phyloP scores from a whole-genome alignment of 139 green algal species.

The Monoraphidium neglectum region DNA sequence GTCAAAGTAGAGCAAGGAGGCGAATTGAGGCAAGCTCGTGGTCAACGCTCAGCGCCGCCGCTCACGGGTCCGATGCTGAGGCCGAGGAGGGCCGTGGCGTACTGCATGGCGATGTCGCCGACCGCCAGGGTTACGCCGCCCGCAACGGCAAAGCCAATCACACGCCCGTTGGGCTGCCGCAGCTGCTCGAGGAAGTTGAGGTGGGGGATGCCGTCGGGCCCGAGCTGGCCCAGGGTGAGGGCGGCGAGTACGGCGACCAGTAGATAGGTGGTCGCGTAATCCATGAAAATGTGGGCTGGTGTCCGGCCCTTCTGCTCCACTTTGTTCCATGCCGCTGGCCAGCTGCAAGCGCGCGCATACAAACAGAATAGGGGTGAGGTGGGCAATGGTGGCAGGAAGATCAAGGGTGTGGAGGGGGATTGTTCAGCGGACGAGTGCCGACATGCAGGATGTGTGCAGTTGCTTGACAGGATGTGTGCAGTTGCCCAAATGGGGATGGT shows the following conservation, averaged over 20 bases:
- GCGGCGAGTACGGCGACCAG: constrained; percentile 23
- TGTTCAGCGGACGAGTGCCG: constrained; percentile 4
- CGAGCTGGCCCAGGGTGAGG: constrained; percentile 46
- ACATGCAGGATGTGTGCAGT: too few relatives aligned
- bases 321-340: neutral
- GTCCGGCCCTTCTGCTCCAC: constrained; percentile 30
- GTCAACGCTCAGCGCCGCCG: too few relatives aligned
- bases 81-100: constrained; percentile 21
- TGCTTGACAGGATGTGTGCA: too few relatives aligned
- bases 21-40: too few relatives aligned
- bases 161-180: constrained; percentile 32
- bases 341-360: neutral
- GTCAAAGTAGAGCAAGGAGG: too few relatives aligned
- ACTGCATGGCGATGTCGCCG: constrained; percentile 22
- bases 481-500: too few relatives aligned
- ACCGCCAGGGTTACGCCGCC: constrained; percentile 38
- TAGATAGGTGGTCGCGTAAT: constrained; percentile 44
- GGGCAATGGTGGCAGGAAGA: neutral
- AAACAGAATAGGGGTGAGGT: neutral
- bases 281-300: constrained; percentile 42
- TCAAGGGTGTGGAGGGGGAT: neutral
- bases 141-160: constrained; percentile 34
- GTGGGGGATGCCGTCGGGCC: neutral
- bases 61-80: constrained; percentile 21
- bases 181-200: constrained; percentile 38